Conservation (phyloP, 106 monocot genomes). For the Amphibolis antarctica region DNA sequence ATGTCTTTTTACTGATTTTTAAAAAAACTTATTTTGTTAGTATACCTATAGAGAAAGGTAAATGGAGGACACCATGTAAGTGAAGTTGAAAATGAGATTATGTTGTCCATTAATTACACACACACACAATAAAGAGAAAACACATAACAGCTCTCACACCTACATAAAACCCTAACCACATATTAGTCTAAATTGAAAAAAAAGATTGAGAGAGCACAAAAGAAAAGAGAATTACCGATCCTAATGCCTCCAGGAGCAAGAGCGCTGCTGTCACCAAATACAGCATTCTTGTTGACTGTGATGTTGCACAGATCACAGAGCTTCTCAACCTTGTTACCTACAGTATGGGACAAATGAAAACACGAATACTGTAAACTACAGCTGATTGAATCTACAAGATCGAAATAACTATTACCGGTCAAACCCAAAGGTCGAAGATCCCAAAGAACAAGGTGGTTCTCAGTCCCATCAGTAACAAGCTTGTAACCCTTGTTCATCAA, state of each 20-base stretch:
- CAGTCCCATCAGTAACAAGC: constrained; percentile 76
- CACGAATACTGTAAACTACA: neutral
- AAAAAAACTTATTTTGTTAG: too few relatives aligned
- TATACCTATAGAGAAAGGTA: too few relatives aligned
- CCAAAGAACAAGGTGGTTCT: constrained; percentile 88
- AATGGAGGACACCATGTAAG: too few relatives aligned
- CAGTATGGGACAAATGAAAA: constrained; percentile 1
- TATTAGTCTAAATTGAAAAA: too few relatives aligned
- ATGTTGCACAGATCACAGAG: constrained; percentile 87
- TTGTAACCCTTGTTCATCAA: constrained; percentile 73
- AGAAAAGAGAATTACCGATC: constrained; percentile 43
- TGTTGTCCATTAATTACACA: too few relatives aligned
- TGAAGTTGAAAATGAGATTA: too few relatives aligned
- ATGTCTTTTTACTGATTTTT: too few relatives aligned
- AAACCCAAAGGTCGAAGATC: constrained; percentile 77
- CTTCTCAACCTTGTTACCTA: constrained; percentile 97
- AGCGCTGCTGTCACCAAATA: constrained; percentile 95
- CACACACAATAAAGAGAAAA: too few relatives aligned
- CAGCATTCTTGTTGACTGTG: constrained; percentile 87
- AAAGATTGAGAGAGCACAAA: neutral
- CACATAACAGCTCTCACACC: too few relatives aligned
- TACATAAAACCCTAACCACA: too few relatives aligned
- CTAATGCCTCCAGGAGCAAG: constrained; percentile 86
- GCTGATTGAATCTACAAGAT: neutral
- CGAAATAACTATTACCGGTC: constrained; percentile 45